A percentile compares a stretch with the other conserved stretches of the same genome.
These are phyloP conservation scores for Phytophthora kernoviae DNA, from an alignment of 352 stramenopile species.

Conservation along the genomic window DNA sequence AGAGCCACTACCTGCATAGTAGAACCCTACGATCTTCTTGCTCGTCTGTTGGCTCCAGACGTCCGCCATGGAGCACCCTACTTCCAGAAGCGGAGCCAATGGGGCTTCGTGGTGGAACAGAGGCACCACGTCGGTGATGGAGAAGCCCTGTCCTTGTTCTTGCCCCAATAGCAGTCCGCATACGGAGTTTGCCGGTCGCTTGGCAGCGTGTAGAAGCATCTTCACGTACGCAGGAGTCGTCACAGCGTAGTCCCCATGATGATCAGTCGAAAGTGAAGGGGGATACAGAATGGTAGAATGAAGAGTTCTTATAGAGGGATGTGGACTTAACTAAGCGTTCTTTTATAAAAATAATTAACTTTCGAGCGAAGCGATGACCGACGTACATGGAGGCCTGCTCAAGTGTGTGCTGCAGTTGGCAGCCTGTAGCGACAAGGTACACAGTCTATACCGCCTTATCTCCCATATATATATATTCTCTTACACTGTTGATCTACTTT, in stretches of 20 bases:
- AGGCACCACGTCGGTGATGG: constrained; percentile 64
- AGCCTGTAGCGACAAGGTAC: constrained; percentile 78
- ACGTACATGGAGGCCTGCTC: constrained; percentile 64
- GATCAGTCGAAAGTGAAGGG: not conserved
- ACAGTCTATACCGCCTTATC: not conserved
- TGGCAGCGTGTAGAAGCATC: constrained; percentile 75
- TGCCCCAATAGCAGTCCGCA: constrained; percentile 68
- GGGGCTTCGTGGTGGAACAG: constrained; percentile 83
- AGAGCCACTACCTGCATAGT: constrained; percentile 50
- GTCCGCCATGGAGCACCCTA: constrained; percentile 74
- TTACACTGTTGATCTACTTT: not conserved
- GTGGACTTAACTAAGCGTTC: not conserved
- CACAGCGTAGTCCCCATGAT: constrained; percentile 70
- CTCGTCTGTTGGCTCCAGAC: constrained; percentile 42
- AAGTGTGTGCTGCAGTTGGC: constrained; percentile 80
- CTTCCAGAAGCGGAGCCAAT: constrained; percentile 66
- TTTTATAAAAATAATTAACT: not conserved
- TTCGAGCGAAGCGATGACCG: constrained; percentile 33
- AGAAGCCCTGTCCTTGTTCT: constrained; percentile 48
- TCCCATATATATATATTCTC: not conserved
- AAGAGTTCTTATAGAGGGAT: constrained; percentile 2
- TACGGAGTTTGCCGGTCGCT: constrained; percentile 48
- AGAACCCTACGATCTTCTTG: constrained; percentile 73
- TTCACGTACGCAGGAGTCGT: constrained; percentile 71
- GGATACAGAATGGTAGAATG: not conserved